A percentile compares a stretch with the other conserved stretches of the same genome.
These are phyloP conservation scores for Fusarium chaquense DNA, from an alignment of 2,329 filamentous ascomycete genomes.

Conservation along the genomic window DNA sequence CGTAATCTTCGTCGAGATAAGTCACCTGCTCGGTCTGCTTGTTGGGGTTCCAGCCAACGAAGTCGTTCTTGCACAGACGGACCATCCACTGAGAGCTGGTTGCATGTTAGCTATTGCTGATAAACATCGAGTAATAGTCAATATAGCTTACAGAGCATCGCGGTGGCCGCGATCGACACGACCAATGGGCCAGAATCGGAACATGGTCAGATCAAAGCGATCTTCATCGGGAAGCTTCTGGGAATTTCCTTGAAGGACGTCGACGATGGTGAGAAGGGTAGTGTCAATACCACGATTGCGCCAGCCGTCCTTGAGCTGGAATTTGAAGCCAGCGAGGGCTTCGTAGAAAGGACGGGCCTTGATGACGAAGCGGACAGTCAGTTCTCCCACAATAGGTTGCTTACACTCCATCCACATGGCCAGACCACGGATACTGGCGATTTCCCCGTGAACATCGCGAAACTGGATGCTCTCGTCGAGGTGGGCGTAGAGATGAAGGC, in stretches of 20 bases:
- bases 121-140: fast-evolving
- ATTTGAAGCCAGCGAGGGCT: slow-evolving; percentile 10
- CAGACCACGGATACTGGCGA: background rate
- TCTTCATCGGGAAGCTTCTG: background rate
- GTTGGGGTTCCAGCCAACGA: slow-evolving; percentile 12
- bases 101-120: background rate
- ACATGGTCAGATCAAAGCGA: slow-evolving; percentile 8
- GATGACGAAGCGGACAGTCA: slow-evolving; percentile 14
- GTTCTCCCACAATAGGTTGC: background rate
- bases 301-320: background rate
- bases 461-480: slow-evolving; percentile 1
- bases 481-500: background rate
- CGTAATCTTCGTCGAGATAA: no score
- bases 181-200: slow-evolving; percentile 2
- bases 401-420: slow-evolving; percentile 24
- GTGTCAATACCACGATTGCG: background rate
- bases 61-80: background rate
- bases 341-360: background rate
- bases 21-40: no score
- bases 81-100: slow-evolving; percentile 33
- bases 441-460: background rate
- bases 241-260: slow-evolving; percentile 7
- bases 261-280: slow-evolving; percentile 18
- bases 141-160: slow-evolving; percentile 15
- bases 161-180: background rate